Base-by-base conservation (phyloP, 148 eudicot species). In the Persicaria tinctoria region DNA sequence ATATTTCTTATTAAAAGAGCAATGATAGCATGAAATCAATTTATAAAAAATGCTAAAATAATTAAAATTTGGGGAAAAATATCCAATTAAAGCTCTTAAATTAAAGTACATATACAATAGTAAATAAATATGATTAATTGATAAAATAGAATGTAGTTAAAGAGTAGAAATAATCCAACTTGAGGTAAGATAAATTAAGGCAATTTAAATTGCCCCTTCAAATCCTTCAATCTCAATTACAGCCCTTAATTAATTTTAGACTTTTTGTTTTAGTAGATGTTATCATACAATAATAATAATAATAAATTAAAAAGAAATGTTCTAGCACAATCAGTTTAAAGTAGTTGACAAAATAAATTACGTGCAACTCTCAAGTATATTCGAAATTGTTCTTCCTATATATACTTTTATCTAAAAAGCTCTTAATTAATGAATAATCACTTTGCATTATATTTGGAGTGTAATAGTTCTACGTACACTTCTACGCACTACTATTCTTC, bases 351-450 rank as follows among this genome's bases (percentile, higher is more conserved):
- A 56, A 56, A 56, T 56, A n/a, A 1, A 5, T 53, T 63, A 10
- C 41, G 12, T 59, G 8, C 70, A 66, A 66, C 46, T 66, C 41
- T 48, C 46, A 62, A 62, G 68, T 32, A 62, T 62, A 62, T 62
- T 62, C n/a, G 8, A 27, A 2, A 44, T 60, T 7, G 66, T 20
- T 60, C 11, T 60, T 10, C 41, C 38, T 32, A 20, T 3, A 20
- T 60, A 23, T 27, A 60, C 12, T 20, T 20, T 60, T 23, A 4
- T 20, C 38, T 63, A 27, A 62, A 62, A 45, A 1, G 38, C 38
- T 32, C 38, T 12, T 62, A 62, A n/a, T n/a, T 17, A 56, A 23
- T 62, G 68, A 44, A 62, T 8, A 2, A 62, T 62, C n/a, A 62
- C 32, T 3, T 32, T 27, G 45, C 45, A 10, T 27, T 62, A 32